Evolutionary conservation across 139 green algal genomes (phyloP).

Genomic region (Coelastrella sp.): DNA sequence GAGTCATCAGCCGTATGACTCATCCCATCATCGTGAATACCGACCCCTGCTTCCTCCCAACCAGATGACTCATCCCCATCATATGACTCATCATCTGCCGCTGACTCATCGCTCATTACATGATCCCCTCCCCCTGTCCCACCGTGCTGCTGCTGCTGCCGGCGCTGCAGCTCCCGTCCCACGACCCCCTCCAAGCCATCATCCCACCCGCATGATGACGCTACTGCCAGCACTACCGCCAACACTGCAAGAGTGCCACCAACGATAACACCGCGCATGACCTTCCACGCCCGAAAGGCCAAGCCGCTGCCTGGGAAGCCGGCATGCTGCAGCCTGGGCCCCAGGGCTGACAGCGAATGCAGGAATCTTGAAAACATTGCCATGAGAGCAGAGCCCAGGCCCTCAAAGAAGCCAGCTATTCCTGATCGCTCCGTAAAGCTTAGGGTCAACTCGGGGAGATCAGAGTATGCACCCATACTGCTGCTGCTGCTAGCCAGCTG

Average conservation of each 20-base stretch:
- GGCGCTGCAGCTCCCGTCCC: neutral
- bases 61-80: neutral
- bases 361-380: neutral
- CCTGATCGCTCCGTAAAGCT: neutral
- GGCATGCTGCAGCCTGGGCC: neutral
- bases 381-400: neutral
- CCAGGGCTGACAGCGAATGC: neutral
- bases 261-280: neutral
- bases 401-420: neutral
- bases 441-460: neutral
- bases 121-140: neutral
- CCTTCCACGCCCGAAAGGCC: neutral
- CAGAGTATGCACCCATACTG: neutral
- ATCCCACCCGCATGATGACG: neutral
- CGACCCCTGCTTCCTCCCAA: neutral
- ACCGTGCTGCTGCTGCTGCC: neutral
- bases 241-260: neutral
- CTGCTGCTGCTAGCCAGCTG: neutral
- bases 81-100: neutral
- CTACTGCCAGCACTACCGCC: constrained; percentile 1
- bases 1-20: no score
- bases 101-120: neutral
- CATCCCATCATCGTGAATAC: neutral
- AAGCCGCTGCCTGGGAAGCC: neutral
- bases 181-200: neutral